phyloP scores from a whole-genome alignment of 1,139 yeast genomes.

The Chernovozyma sophiae-reginae region DNA sequence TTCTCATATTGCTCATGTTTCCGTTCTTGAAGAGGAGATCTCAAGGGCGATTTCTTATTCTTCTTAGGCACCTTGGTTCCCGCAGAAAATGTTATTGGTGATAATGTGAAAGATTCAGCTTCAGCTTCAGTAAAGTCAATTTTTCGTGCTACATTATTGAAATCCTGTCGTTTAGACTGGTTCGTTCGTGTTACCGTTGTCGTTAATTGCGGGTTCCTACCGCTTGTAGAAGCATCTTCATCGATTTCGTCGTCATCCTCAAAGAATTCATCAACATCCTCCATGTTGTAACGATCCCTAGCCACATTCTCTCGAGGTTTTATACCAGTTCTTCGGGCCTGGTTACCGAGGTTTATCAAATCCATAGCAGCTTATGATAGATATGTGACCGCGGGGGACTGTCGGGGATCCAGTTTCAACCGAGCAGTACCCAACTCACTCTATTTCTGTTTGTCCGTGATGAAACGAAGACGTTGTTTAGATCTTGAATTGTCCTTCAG shows the following conservation, averaged over 20 bases:
- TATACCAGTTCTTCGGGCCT: conserved; percentile 60
- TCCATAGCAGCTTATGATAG: conserved; percentile 27
- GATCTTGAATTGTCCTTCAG: neutral
- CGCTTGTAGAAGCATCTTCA: neutral
- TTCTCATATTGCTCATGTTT: conserved; percentile 8
- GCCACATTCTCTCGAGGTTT: conserved; percentile 46
- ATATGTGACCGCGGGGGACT: neutral
- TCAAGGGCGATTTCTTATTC: conserved; percentile 29
- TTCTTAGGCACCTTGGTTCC: conserved; percentile 15
- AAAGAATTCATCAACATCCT: conserved; percentile 75
- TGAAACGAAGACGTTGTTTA: neutral
- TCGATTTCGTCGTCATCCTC: conserved; percentile 22
- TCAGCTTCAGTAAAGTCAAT: conserved; percentile 38
- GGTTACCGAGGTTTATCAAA: conserved; percentile 49
- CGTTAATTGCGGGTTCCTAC: neutral
- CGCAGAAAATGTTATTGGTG: conserved; percentile 26
- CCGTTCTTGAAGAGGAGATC: conserved; percentile 30
- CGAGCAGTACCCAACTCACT: too few species aligned
- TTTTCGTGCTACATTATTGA: conserved; percentile 28
- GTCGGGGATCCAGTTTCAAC: too few species aligned
- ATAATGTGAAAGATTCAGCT: conserved; percentile 30
- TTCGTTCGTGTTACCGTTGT: neutral
- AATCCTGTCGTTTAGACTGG: conserved; percentile 6
- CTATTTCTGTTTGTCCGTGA: too few species aligned
- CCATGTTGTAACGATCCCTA: conserved; percentile 71